phyloP scores from a whole-genome alignment of 148 eudicot species.

The Persicaria tinctoria region DNA sequence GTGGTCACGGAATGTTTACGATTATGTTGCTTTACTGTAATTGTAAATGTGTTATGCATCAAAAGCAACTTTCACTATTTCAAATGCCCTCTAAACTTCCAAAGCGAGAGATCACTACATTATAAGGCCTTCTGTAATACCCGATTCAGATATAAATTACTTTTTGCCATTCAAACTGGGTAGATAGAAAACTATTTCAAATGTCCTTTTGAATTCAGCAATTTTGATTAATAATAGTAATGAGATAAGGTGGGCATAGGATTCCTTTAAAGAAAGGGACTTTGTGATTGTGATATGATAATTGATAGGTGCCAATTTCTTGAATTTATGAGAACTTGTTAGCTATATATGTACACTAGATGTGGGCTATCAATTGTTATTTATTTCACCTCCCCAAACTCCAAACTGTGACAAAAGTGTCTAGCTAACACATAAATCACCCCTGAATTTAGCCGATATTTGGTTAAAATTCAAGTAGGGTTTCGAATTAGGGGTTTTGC shows the following conservation, averaged over 20 bases:
- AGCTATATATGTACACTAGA: neutral
- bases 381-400: neutral
- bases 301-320: neutral
- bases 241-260: slow-evolving; percentile 1
- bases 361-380: neutral
- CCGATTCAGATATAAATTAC: no score
- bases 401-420: neutral
- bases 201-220: neutral
- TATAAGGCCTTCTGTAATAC: no score
- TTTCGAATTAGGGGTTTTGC: no score
- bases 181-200: neutral
- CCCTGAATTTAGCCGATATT: neutral
- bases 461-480: neutral
- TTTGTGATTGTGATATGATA: slow-evolving; percentile 9
- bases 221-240: neutral
- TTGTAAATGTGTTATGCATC: neutral
- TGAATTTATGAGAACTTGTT: slow-evolving; percentile 9
- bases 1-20: neutral
- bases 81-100: neutral
- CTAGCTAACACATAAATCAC: neutral
- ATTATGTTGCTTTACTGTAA: neutral
- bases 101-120: no score
- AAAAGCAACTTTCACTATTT: neutral
- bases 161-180: no score
- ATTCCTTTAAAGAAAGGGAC: slow-evolving; percentile 5